Evolutionary conservation across 1,284 basidiomycete species (phyloP), one percentile per base, ranked within the genome.

Genomic region (Cutaneotrichosporon cyanovorans): DNA sequence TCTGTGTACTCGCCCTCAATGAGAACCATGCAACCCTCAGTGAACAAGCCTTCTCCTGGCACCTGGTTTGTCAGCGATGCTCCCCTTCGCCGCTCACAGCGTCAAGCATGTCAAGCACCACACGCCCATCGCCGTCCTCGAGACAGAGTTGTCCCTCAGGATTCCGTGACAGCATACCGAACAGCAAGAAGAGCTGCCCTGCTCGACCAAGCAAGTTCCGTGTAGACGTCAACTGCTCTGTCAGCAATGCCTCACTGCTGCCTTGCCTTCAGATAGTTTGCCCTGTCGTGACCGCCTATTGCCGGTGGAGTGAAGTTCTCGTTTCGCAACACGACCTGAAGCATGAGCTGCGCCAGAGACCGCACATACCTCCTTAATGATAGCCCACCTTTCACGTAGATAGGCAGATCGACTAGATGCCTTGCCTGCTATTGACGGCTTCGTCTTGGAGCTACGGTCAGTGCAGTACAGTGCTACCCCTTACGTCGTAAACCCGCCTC

Each of bases 1-100:
- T 90, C 82, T 0, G 88, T 96, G 65, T 97, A 99, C 62, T 92
- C 88, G 28, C 95, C 95, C 71, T 98, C 95, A 0, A 97, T 82
- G 9, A 99, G 78, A 2, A 91, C 88, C 70, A 96, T 85, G 51
- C 85, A 89, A 0, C 95, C 95, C 69, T 98, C 92, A 0, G 92
- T 96, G 63, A 97, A 98, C 14, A 99, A 72, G 1, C 95, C 95
- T 66, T 96, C 92, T 37, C 91, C 90, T 5, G 93, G 92, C 51
- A 88, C 86, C 90, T 91, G 55, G 5, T 3, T 28, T 12, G 48
- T 37, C 9, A 45, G 44, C 33, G 23, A 1, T 35, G 21, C 12
- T 28, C 41, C 36, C 22, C 49, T 31, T 34, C 15, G 22, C 15
- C 18, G 70, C 83, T 64, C 58, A 92, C 91, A 36, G 93, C 78